Conservation (phyloP, 2,329 filamentous ascomycete genomes). For the Ophiosphaerella korrae region DNA sequence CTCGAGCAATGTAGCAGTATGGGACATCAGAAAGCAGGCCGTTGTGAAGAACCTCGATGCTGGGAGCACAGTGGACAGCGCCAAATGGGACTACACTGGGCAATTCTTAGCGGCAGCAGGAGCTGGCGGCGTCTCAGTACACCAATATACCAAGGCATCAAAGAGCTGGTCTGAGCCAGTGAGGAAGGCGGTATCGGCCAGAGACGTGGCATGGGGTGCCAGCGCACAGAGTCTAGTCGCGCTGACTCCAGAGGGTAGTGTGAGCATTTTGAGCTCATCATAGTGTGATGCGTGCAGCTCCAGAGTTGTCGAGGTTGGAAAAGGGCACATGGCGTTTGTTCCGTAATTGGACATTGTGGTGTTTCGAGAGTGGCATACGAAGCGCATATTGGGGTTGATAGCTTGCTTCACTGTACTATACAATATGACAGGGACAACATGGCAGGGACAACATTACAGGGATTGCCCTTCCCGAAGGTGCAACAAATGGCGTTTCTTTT, state of each 20-base stretch:
- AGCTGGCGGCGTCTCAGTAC: slow-evolving; percentile 79
- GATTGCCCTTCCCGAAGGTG: slow-evolving; percentile 5
- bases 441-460: slow-evolving; percentile 5
- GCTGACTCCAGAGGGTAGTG: slow-evolving; percentile 73
- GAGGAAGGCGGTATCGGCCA: slow-evolving; percentile 73
- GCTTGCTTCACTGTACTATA: slow-evolving; percentile 7
- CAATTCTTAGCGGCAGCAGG: slow-evolving; percentile 88
- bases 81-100: slow-evolving; percentile 93
- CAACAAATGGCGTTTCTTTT: slow-evolving; percentile 1
- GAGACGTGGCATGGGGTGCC: slow-evolving; percentile 77
- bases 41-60: slow-evolving; percentile 85
- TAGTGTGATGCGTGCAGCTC: slow-evolving; percentile 11
- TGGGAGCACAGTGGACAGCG: slow-evolving; percentile 74
- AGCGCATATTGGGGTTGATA: slow-evolving; percentile 11
- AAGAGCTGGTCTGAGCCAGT: slow-evolving; percentile 91
- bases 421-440: slow-evolving; percentile 3
- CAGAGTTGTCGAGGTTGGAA: neutral
- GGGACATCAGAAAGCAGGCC: slow-evolving; percentile 86
- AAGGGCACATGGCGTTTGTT: slow-evolving; percentile 4
- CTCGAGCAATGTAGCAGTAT: slow-evolving; percentile 80
- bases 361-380: neutral
- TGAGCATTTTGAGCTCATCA: slow-evolving; percentile 68
- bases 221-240: slow-evolving; percentile 75
- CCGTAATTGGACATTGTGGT: neutral
- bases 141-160: slow-evolving; percentile 83